phyloP scores from a whole-genome alignment of 2,329 filamentous ascomycete genomes.

The Talaromyces rugulosus region DNA sequence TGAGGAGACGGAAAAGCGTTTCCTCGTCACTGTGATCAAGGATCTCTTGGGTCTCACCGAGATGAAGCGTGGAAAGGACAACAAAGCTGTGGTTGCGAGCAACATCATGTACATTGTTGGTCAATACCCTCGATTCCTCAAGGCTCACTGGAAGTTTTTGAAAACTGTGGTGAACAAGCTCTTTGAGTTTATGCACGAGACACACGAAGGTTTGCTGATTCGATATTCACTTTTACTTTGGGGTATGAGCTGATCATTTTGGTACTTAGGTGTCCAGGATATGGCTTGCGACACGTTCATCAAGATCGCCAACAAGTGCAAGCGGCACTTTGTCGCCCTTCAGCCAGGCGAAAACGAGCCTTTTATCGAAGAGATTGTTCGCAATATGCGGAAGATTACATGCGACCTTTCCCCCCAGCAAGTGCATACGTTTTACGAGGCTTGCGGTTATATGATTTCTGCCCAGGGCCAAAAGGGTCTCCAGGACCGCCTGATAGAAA shows the following conservation, averaged over 20 bases:
- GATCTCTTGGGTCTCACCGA: conserved; percentile 93
- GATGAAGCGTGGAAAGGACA: conserved; percentile 99
- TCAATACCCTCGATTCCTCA: conserved; percentile 95
- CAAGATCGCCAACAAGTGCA: conserved; percentile 98
- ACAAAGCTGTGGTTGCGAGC: conserved; percentile 97
- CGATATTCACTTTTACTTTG: neutral
- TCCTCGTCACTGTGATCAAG: conserved; percentile 97
- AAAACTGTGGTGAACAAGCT: conserved; percentile 99
- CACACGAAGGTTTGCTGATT: conserved; percentile 72
- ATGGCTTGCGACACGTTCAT: conserved; percentile 99
- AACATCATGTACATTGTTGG: conserved; percentile 99
- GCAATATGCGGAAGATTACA: conserved; percentile 93
- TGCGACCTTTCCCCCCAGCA: conserved; percentile 93
- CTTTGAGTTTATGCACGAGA: conserved; percentile 99
- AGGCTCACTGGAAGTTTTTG: conserved; percentile 99
- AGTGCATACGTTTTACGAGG: conserved; percentile 98
- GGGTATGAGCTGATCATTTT: neutral
- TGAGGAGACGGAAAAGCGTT: conserved; percentile 97
- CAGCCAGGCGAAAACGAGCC: conserved; percentile 92
- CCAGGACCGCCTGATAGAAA: conserved; percentile 84
- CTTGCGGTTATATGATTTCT: conserved; percentile 98
- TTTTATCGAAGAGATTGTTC: conserved; percentile 97
- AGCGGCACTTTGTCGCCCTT: conserved; percentile 92
- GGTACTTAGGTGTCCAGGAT: conserved; percentile 74
- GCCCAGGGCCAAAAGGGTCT: conserved; percentile 93